Evolutionary conservation across 176 grass and related monocot genomes (phyloP).

Genomic region (Phoenix dactylifera): DNA sequence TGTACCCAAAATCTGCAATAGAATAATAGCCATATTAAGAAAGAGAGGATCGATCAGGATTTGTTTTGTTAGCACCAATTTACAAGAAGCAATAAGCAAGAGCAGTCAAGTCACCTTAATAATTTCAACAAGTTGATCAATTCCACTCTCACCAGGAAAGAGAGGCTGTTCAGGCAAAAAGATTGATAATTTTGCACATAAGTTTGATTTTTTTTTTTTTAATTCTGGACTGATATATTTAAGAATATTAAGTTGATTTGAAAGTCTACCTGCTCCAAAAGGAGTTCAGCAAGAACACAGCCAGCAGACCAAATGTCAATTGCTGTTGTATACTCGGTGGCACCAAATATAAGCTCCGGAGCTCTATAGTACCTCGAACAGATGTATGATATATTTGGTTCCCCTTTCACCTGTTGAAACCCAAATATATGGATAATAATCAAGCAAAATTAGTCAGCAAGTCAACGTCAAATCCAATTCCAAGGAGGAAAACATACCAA

Average conservation of each 20-base stretch:
- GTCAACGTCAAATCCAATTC: background rate
- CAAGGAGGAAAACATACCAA: slow-evolving; percentile 39
- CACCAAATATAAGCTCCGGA: slow-evolving; percentile 74
- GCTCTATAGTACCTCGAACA: slow-evolving; percentile 75
- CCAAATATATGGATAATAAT: slow-evolving; percentile 9
- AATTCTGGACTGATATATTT: background rate
- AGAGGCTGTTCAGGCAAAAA: slow-evolving; percentile 37
- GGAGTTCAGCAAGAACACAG: slow-evolving; percentile 62
- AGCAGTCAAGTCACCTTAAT: slow-evolving; percentile 47
- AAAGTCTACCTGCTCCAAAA: slow-evolving; percentile 45
- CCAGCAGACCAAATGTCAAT: slow-evolving; percentile 80
- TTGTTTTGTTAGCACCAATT: background rate
- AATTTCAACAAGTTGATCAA: slow-evolving; percentile 75
- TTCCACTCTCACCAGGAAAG: slow-evolving; percentile 64
- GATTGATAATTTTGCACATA: too few species aligned
- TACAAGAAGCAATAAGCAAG: background rate
- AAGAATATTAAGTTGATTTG: background rate
- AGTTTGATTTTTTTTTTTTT: too few species aligned
- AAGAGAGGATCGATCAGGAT: too few species aligned
- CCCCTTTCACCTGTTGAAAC: slow-evolving; percentile 50
- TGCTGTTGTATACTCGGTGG: slow-evolving; percentile 62
- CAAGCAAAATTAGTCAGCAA: background rate
- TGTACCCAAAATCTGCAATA: slow-evolving; percentile 46
- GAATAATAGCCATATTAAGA: background rate
- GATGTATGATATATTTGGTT: slow-evolving; percentile 74